Percentiles rank a stretch among this genome's conserved stretches.
Conservation (phyloP, 176 grass and related monocot genomes). For the Oryza nivara region DNA sequence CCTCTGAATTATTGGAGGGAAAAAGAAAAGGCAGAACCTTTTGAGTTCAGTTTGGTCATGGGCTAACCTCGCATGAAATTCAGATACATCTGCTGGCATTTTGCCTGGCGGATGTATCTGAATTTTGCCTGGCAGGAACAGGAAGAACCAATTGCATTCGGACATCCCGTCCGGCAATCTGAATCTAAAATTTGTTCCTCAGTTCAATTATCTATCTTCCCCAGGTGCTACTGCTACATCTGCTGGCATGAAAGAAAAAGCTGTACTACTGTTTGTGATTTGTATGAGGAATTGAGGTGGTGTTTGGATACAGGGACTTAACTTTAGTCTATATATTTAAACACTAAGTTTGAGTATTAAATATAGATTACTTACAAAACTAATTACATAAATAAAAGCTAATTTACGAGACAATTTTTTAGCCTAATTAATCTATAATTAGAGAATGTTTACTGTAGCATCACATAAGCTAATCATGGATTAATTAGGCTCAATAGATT, state of each 20-base stretch:
- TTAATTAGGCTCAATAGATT: too few relatives aligned
- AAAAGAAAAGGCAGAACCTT: neutral
- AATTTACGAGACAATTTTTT: too few relatives aligned
- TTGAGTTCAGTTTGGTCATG: conserved; percentile 2
- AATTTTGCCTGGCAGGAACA: neutral
- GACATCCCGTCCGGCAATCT: conserved; percentile 24
- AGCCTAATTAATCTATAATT: too few relatives aligned
- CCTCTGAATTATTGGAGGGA: conserved; percentile 4
- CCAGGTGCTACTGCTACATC: neutral
- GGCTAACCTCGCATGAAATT: neutral
- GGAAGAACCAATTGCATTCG: conserved; percentile 4
- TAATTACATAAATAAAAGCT: too few relatives aligned
- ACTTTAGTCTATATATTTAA: too few relatives aligned
- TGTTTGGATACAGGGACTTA: too few relatives aligned
- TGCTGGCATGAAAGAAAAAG: conserved; percentile 19
- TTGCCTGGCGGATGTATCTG: too few relatives aligned
- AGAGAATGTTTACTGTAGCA: too few relatives aligned
- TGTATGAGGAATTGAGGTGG: neutral
- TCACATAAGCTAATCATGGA: too few relatives aligned
- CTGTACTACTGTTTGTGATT: neutral
- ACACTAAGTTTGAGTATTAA: too few relatives aligned
- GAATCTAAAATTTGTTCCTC: neutral
- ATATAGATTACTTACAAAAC: too few relatives aligned
- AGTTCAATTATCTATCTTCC: conserved; percentile 21
- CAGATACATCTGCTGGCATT: neutral